Conservation (phyloP, 2,329 filamentous ascomycete genomes). For the Aspergillus brunneoviolaceus region DNA sequence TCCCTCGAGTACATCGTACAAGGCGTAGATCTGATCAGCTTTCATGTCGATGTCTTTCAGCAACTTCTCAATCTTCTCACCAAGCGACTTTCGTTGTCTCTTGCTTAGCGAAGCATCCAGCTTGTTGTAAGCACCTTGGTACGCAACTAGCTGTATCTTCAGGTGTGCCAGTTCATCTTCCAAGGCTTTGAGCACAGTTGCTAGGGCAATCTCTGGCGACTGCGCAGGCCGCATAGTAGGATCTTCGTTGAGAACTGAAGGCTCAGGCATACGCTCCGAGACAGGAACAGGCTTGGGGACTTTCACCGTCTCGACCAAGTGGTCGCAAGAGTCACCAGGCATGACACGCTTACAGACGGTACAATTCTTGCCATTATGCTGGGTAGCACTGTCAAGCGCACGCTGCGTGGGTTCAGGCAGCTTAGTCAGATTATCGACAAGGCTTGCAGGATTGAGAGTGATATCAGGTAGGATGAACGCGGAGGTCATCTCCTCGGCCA, state of each 20-base stretch:
- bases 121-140: constrained; percentile 62
- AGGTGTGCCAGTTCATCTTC: constrained; percentile 78
- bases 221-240: constrained; percentile 63
- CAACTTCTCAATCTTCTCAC: constrained; percentile 61
- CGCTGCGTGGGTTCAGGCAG: constrained; percentile 42
- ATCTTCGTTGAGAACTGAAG: constrained; percentile 52
- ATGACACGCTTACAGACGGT: constrained; percentile 54
- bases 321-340: constrained; percentile 36
- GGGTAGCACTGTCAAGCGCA: constrained; percentile 43
- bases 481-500: constrained; percentile 59
- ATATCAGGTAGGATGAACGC: constrained; percentile 66
- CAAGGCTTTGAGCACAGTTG: constrained; percentile 77
- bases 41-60: constrained; percentile 68
- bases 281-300: constrained; percentile 53
- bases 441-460: constrained; percentile 47
- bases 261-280: constrained; percentile 48
- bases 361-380: constrained; percentile 56
- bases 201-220: constrained; percentile 69
- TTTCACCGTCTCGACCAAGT: constrained; percentile 35
- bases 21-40: constrained; percentile 74
- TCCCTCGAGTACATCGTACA: constrained; percentile 81
- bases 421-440: constrained; percentile 29
- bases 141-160: constrained; percentile 64
- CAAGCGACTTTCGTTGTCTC: constrained; percentile 62
- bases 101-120: constrained; percentile 67